Evolutionary conservation across 768 basidiomycete species (phyloP), one percentile per base, ranked within the genome.

Genomic region (Mrakia blollopis): DNA sequence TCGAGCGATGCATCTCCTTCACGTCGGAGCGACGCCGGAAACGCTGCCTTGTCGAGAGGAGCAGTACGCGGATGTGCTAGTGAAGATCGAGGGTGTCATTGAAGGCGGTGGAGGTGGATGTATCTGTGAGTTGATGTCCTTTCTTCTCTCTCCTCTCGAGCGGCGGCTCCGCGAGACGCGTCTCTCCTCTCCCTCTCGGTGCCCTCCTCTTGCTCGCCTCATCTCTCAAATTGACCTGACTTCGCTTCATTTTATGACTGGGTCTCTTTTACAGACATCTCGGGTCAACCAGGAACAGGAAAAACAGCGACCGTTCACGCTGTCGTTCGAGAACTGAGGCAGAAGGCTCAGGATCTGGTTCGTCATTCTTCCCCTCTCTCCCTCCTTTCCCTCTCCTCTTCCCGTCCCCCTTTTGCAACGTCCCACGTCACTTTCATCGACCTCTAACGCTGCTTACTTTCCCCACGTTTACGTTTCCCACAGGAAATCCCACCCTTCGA

Each of bases 301-400:
- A 99, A 98, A 85, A 99, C 97, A 0, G 97, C 97, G 0, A 98
- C 97, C 0, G 94, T 98, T 0, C 95, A 98, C 80, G 92, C 91
- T 0, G 91, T 97, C 35, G 88, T 98, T 44, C 88, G 92, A 52
- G 92, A 96, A 82, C 86, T 98, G 16, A 94, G 93, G 81, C 87
- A 90, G 54, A 92, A 95, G 89, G 94, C 94, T 1, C 88, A 91
- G 81, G 87, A 88, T 74, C 89, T 89, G 79, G 93, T 93, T 79
- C 39, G 89, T 85, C 16, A 16, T 35, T 28, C 32, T 39, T 79
- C n/a, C 41, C 37, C 32, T 25, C 25, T 32, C 44, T 6, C 7
- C 50, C 47, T 60, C 39, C 32, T 2, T 54, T 60, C 4, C 25
- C 11, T 50, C 41, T 68, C 32, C 13, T 47, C 63, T 61, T 16